Percentiles rank a stretch among this genome's conserved stretches.
phyloP scores from a whole-genome alignment of 768 basidiomycete species.

The Leccinum olivaceopallidum region DNA sequence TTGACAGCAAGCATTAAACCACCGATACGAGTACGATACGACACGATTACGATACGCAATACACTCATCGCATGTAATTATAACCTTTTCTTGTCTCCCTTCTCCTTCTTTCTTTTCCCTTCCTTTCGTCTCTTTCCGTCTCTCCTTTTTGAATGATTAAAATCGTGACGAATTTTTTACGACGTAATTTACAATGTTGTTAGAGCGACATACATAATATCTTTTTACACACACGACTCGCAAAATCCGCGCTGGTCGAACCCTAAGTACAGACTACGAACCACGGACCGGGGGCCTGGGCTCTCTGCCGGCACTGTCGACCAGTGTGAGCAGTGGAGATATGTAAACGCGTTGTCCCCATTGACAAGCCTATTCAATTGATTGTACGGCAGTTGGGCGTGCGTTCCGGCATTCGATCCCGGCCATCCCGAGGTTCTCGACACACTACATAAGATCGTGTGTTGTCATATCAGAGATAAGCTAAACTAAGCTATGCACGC shows the following conservation, averaged over 20 bases:
- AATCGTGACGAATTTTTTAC: constrained; percentile 26
- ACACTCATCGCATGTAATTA: constrained; percentile 29
- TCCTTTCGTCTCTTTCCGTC: background rate
- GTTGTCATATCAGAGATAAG: constrained; percentile 30
- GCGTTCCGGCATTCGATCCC: background rate
- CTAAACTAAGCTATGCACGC: constrained; percentile 16
- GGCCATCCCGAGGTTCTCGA: background rate
- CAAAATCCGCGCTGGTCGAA: background rate
- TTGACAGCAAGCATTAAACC: constrained; percentile 26
- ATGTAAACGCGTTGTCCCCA: background rate
- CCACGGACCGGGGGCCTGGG: background rate
- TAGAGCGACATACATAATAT: constrained; percentile 18
- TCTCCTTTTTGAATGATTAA: constrained; percentile 7
- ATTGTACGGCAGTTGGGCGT: background rate
- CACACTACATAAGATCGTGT: background rate
- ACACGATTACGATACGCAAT: constrained; percentile 28
- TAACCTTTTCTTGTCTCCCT: constrained; percentile 12
- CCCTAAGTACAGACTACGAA: background rate
- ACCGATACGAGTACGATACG: constrained; percentile 16
- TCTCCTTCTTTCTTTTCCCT: background rate
- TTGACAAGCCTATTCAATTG: background rate
- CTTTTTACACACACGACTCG: background rate
- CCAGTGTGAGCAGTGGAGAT: background rate
- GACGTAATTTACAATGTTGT: constrained; percentile 28
- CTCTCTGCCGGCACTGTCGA: background rate